Evolutionary conservation across 768 basidiomycete species (phyloP), one percentile per base, ranked within the genome.

Genomic region (Coprinellus micaceus): DNA sequence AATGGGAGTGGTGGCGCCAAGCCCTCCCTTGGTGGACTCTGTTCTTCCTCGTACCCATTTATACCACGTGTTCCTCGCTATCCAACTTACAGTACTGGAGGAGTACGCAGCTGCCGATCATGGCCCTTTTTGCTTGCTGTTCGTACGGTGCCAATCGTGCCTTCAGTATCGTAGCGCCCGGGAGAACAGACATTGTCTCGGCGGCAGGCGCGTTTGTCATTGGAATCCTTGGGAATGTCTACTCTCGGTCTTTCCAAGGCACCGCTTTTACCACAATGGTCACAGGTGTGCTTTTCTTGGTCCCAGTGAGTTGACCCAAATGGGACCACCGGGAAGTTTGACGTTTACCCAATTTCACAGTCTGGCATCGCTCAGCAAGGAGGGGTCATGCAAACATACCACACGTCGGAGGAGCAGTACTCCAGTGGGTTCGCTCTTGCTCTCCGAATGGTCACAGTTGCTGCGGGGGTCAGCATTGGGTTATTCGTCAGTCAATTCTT

Each of bases 251-350:
- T 17, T 75, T 85, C 56, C 77, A 84, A 26, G 91, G 90, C 52
- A 92, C 90, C 2, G 90, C 92, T 2, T 94, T 94, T 68, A 91
- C 90, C 0, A 84, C 87, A 11, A 94, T 93, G 89, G 88, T 93
- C n/a, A 89, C 91, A 2, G 89, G 89, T n/a, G 87, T 95, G n/a
- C 71, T 93, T 47, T 93, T 94, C 69, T 75, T 94, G 21, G 91
- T 94, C 11, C 91, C 92, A 46, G 92, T 93, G 67, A 68, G 89
- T 33, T 6, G 33, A n/a, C n/a, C n/a, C n/a, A 73, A 21, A 5
- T 28, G 36, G 36, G 36, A 19, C 44, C 6, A 24, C 40, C 13
- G 40, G 15, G n/a, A n/a, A n/a, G n/a, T n/a, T n/a, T n/a, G n/a
- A n/a, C n/a, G n/a, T n/a, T n/a, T n/a, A n/a, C n/a, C n/a, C n/a